Percentiles rank a stretch among this genome's conserved stretches.
These are phyloP conservation scores for Monosporascus ibericus DNA, from an alignment of 2,329 filamentous ascomycete genomes.

Conservation along the genomic window DNA sequence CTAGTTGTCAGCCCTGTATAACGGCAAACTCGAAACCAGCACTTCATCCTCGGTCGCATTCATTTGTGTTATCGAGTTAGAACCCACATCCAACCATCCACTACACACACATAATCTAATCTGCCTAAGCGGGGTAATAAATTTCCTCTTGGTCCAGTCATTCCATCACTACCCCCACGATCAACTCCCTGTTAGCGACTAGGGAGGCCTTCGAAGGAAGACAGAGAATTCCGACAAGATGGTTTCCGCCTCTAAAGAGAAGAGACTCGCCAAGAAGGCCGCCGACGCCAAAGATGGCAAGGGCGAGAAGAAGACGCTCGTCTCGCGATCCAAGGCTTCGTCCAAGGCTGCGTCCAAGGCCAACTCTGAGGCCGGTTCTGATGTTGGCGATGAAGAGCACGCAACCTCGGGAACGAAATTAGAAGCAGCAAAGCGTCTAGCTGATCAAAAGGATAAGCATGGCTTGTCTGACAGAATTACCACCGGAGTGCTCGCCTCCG, in stretches of 20 bases:
- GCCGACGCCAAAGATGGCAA: slow-evolving; percentile 68
- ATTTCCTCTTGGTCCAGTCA: neutral
- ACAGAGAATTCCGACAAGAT: slow-evolving; percentile 36
- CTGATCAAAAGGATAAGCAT: slow-evolving; percentile 90
- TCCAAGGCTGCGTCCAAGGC: slow-evolving; percentile 65
- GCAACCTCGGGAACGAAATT: slow-evolving; percentile 67
- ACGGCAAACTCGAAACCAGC: neutral
- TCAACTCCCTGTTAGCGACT: neutral
- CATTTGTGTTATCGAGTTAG: neutral
- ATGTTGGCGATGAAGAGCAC: slow-evolving; percentile 61
- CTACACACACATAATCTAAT: neutral
- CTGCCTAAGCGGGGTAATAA: neutral
- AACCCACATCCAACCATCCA: neutral
- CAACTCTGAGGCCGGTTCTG: slow-evolving; percentile 66
- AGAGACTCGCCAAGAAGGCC: slow-evolving; percentile 65
- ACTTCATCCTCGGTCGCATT: neutral
- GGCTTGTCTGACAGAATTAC: slow-evolving; percentile 97
- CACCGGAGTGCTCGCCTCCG: slow-evolving; percentile 88
- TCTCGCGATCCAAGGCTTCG: slow-evolving; percentile 58
- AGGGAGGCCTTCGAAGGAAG: slow-evolving; percentile 7
- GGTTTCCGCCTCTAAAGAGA: slow-evolving; percentile 66
- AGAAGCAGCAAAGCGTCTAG: slow-evolving; percentile 78
- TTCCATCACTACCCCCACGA: neutral
- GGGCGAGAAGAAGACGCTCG: slow-evolving; percentile 70
- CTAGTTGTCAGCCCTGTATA: neutral